Percentiles rank a stretch among this genome's conserved stretches.
These are phyloP conservation scores for Gaeumannomyces sp. DNA, from an alignment of 2,329 filamentous ascomycete species.

Conservation along the genomic window DNA sequence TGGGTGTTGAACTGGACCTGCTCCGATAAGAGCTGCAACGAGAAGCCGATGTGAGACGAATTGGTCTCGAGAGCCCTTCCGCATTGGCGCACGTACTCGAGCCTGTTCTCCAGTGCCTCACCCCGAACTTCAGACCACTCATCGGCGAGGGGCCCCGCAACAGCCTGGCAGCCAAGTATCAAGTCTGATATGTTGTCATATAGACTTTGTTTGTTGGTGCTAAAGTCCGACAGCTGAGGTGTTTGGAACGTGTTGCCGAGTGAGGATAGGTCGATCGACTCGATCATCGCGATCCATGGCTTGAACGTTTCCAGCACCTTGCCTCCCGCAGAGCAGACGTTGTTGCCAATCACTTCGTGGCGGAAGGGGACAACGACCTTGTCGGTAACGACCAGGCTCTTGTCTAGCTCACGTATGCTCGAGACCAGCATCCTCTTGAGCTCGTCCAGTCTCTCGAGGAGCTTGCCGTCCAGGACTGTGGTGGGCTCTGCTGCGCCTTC, in stretches of 20 bases:
- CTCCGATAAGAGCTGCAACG: conserved; percentile 80
- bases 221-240: conserved; percentile 81
- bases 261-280: conserved; percentile 82
- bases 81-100: conserved; percentile 73
- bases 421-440: conserved; percentile 79
- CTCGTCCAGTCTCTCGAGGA: conserved; percentile 80
- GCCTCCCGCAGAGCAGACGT: conserved; percentile 69
- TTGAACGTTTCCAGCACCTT: conserved; percentile 84
- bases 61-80: conserved; percentile 78
- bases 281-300: conserved; percentile 82
- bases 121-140: conserved; percentile 94
- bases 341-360: conserved; percentile 76
- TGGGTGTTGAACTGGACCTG: conserved; percentile 57
- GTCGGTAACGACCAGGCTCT: conserved; percentile 69
- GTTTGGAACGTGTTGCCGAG: conserved; percentile 74
- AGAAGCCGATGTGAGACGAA: conserved; percentile 81
- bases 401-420: conserved; percentile 80
- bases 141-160: conserved; percentile 86
- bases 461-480: conserved; percentile 64
- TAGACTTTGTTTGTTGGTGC: conserved; percentile 82
- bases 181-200: conserved; percentile 93
- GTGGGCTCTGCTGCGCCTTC: conserved; percentile 68
- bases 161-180: conserved; percentile 77
- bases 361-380: conserved; percentile 74
- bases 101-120: conserved; percentile 78